A percentile compares a stretch with the other conserved stretches of the same genome.
These are phyloP conservation scores for Trametes coccinea DNA, from an alignment of 768 basidiomycete genomes.

Conservation along the genomic window DNA sequence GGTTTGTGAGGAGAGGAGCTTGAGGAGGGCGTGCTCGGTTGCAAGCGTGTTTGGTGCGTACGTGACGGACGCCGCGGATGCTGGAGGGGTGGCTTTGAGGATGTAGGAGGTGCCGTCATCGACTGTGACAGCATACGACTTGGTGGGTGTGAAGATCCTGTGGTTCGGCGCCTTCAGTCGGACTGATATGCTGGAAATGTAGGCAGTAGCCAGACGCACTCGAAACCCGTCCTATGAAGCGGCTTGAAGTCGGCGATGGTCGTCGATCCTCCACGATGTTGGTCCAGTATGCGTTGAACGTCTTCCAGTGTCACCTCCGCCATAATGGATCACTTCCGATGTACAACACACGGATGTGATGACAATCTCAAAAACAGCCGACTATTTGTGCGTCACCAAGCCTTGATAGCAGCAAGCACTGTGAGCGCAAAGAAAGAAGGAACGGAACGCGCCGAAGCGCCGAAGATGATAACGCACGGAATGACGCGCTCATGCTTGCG, in stretches of 20 bases:
- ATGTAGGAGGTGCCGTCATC: constrained; percentile 25
- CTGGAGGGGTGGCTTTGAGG: constrained; percentile 20
- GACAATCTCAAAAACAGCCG: no score
- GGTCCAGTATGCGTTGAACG: constrained; percentile 3
- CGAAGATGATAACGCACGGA: constrained; percentile 5
- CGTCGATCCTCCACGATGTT: constrained; percentile 4
- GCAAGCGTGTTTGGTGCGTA: constrained; percentile 28
- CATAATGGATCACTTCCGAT: not conserved
- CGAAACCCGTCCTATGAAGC: not conserved
- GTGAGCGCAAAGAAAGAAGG: not conserved
- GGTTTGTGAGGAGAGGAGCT: constrained; percentile 29
- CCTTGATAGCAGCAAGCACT: no score
- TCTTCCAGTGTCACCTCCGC: constrained; percentile 7
- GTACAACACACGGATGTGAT: no score
- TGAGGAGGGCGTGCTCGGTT: constrained; percentile 27
- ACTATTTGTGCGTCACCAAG: no score
- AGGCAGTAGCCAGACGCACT: constrained; percentile 1
- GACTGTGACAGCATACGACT: constrained; percentile 31
- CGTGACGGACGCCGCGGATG: not conserved
- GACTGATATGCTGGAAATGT: not conserved
- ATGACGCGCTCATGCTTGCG: not conserved
- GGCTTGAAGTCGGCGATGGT: constrained; percentile 8
- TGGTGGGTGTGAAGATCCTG: constrained; percentile 26
- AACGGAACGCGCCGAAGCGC: not conserved
- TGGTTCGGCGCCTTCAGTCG: not conserved